Conservation (phyloP, 2,329 filamentous ascomycete genomes). For the Penicillium fuscoglaucum region DNA sequence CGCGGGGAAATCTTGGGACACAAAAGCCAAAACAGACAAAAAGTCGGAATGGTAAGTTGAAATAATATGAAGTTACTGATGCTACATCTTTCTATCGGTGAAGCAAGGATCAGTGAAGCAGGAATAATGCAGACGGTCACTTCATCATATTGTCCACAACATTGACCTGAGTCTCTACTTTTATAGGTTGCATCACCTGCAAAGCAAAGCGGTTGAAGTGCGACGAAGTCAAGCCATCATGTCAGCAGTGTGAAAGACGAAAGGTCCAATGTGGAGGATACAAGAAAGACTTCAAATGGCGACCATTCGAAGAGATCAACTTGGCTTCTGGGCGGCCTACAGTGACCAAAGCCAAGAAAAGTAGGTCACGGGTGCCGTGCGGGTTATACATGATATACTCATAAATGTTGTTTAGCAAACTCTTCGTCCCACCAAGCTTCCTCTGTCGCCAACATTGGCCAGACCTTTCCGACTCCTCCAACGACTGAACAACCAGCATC, state of each 20-base stretch:
- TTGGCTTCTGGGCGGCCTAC: conserved; percentile 42
- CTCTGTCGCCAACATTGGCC: background rate
- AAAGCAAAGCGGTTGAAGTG: conserved; percentile 73
- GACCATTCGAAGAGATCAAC: conserved; percentile 65
- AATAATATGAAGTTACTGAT: background rate
- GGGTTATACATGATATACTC: background rate
- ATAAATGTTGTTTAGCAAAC: conserved; percentile 5
- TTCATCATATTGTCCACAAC: background rate
- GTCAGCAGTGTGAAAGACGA: conserved; percentile 65
- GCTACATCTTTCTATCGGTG: background rate
- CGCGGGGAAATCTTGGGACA: conserved; percentile 28
- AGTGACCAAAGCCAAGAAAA: conserved; percentile 48
- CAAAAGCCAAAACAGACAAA: conserved; percentile 71
- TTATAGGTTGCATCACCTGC: conserved; percentile 68
- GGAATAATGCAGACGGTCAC: background rate
- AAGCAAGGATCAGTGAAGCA: background rate
- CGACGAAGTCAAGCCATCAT: conserved; percentile 69
- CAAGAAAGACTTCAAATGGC: conserved; percentile 75
- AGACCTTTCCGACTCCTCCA: conserved; percentile 18
- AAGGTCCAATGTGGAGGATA: conserved; percentile 69
- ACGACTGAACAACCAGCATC: conserved; percentile 19
- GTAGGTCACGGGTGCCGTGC: conserved; percentile 28
- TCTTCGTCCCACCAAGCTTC: background rate
- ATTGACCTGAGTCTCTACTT: conserved; percentile 30
- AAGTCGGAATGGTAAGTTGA: conserved; percentile 66